These are phyloP conservation scores for Aureobasidium leucospermi DNA, from an alignment of 2,329 filamentous ascomycete species.

Conservation along the genomic window DNA sequence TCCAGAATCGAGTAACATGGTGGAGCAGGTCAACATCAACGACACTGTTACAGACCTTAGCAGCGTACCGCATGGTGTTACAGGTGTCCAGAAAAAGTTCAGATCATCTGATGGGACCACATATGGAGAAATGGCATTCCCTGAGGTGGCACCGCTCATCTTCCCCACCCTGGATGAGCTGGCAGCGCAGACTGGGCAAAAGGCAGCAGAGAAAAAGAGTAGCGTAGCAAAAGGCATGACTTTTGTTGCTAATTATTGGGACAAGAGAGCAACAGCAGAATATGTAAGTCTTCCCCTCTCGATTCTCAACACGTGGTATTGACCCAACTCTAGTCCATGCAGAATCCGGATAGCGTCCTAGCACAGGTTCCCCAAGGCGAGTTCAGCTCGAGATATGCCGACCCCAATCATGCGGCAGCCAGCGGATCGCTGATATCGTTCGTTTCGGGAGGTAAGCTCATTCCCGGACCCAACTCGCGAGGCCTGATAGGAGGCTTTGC, in stretches of 20 bases:
- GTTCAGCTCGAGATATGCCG: conserved; percentile 40
- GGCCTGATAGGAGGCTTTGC: conserved; percentile 3
- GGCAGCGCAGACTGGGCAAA: not conserved
- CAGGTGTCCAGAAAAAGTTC: not conserved
- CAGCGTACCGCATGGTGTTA: not conserved
- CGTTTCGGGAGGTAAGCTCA: conserved; percentile 36
- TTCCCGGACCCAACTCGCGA: conserved; percentile 1
- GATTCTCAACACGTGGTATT: not conserved
- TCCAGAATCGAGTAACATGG: not conserved
- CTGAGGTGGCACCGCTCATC: conserved; percentile 38
- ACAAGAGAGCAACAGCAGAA: conserved; percentile 5
- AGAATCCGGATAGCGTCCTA: conserved; percentile 2
- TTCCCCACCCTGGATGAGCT: conserved; percentile 25
- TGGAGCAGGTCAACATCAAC: conserved; percentile 3
- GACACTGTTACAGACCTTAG: not conserved
- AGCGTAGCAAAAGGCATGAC: not conserved
- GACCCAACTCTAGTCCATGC: not conserved
- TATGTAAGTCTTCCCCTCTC: not conserved
- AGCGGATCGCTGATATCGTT: conserved; percentile 42
- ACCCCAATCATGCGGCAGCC: conserved; percentile 46
- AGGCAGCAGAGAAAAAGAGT: not conserved
- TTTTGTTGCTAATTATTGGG: conserved; percentile 5
- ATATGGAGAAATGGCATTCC: conserved; percentile 30
- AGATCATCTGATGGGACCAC: not conserved
- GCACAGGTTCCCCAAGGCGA: not conserved